Conservation (phyloP, 441 rosid species). For the Gossypium aridum region DNA sequence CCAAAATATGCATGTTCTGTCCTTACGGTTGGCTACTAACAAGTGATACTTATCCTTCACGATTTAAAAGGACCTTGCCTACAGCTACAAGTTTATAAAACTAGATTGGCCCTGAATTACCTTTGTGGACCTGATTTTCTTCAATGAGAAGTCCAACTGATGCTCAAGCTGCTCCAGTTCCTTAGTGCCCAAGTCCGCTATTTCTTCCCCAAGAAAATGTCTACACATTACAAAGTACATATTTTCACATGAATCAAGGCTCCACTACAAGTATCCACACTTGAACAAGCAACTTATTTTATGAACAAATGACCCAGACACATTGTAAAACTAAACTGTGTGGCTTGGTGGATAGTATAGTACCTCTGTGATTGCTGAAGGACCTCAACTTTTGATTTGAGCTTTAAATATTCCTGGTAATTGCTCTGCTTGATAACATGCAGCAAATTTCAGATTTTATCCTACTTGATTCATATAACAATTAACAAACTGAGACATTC, state of each 20-base stretch:
- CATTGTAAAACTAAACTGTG: neutral
- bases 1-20: neutral
- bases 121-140: slow-evolving; percentile 49
- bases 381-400: slow-evolving; percentile 44
- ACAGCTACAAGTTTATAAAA: too few species aligned
- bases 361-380: slow-evolving; percentile 57
- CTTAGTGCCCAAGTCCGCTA: slow-evolving; percentile 34
- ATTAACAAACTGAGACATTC: too few species aligned
- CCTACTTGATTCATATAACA: too few species aligned
- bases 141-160: slow-evolving; percentile 45
- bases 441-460: neutral
- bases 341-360: neutral
- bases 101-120: slow-evolving; percentile 17
- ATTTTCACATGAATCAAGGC: neutral
- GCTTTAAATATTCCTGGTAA: slow-evolving; percentile 49
- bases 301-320: neutral
- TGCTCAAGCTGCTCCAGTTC: slow-evolving; percentile 54
- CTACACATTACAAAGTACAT: slow-evolving; percentile 19
- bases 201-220: slow-evolving; percentile 51
- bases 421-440: slow-evolving; percentile 28
- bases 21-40: neutral
- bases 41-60: too few species aligned
- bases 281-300: neutral
- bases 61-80: too few species aligned
- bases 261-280: neutral